Conservation (phyloP, 257 asterid genomes). For the Solanum rostratum region DNA sequence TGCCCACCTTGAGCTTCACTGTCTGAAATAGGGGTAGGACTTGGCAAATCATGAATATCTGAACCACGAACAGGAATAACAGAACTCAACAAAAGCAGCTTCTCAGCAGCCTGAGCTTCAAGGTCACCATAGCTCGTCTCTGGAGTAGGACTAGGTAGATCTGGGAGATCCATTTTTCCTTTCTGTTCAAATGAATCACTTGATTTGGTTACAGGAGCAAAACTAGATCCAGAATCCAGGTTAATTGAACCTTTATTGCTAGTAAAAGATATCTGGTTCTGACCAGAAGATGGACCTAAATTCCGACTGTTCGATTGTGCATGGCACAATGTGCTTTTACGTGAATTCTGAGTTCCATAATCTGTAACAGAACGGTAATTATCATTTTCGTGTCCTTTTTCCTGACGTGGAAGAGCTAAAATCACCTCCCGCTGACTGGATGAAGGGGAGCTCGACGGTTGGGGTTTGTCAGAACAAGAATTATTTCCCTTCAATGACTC, state of each 20-base stretch:
- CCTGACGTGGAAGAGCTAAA: constrained; percentile 4
- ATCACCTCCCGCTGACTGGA: neutral
- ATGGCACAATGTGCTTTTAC: constrained; percentile 8
- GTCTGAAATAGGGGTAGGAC: constrained; percentile 30
- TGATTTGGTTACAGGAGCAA: constrained; percentile 13
- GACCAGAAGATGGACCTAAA: constrained; percentile 16
- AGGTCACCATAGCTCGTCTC: constrained; percentile 8
- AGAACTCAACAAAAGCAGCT: constrained; percentile 7
- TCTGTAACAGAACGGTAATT: constrained; percentile 8
- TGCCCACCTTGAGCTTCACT: constrained; percentile 23
- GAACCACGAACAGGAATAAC: constrained; percentile 12
- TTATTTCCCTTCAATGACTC: constrained; percentile 8
- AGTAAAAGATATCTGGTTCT: constrained; percentile 5
- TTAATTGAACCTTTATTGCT: constrained; percentile 8
- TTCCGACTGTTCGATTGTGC: constrained; percentile 6
- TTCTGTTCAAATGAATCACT: constrained; percentile 12
- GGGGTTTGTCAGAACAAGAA: constrained; percentile 8
- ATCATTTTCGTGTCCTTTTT: constrained; percentile 3
- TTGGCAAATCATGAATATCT: constrained; percentile 9
- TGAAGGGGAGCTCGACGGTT: neutral
- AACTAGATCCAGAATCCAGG: constrained; percentile 8
- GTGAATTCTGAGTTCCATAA: constrained; percentile 15
- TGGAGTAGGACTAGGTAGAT: constrained; percentile 21
- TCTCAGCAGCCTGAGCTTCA: constrained; percentile 21
- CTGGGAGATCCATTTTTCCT: constrained; percentile 4